Conservation (phyloP, 164 flowering plant species). For the Amborella trichopoda region DNA sequence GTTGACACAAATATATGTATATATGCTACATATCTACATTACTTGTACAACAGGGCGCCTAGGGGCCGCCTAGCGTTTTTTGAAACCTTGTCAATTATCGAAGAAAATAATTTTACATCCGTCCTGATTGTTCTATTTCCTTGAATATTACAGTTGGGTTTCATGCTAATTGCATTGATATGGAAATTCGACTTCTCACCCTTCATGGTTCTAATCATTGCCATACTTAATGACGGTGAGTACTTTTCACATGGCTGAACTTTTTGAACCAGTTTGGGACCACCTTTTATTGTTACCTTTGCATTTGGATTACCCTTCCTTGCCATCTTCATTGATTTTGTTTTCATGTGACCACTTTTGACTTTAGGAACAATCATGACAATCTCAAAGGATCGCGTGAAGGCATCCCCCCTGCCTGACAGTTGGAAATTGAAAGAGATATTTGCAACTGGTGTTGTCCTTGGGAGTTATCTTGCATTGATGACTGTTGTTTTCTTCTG, state of each 20-base stretch:
- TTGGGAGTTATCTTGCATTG: constrained; percentile 83
- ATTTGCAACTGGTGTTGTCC: constrained; percentile 85
- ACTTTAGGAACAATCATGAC: constrained; percentile 92
- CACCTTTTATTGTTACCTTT: background rate
- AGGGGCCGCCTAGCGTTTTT: too few species aligned
- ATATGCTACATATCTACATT: too few species aligned
- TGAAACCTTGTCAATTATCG: too few species aligned
- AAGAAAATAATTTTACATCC: too few species aligned
- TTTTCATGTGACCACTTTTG: background rate
- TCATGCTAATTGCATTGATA: constrained; percentile 85
- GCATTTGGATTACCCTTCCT: background rate
- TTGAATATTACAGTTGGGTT: constrained; percentile 72
- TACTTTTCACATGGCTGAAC: background rate
- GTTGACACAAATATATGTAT: too few species aligned
- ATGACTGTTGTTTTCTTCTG: constrained; percentile 95
- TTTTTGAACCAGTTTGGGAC: background rate
- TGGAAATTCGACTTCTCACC: constrained; percentile 95
- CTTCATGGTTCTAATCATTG: constrained; percentile 95
- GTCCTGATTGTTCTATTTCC: too few species aligned
- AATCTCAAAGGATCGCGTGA: constrained; percentile 91
- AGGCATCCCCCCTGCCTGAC: constrained; percentile 94
- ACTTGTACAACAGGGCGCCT: too few species aligned
- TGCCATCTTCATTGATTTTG: background rate
- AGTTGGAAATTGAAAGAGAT: constrained; percentile 96
- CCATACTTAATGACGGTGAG: constrained; percentile 91